These are phyloP conservation scores for Sporothrix curviconia DNA, from an alignment of 2,329 filamentous ascomycete genomes.

Conservation along the genomic window DNA sequence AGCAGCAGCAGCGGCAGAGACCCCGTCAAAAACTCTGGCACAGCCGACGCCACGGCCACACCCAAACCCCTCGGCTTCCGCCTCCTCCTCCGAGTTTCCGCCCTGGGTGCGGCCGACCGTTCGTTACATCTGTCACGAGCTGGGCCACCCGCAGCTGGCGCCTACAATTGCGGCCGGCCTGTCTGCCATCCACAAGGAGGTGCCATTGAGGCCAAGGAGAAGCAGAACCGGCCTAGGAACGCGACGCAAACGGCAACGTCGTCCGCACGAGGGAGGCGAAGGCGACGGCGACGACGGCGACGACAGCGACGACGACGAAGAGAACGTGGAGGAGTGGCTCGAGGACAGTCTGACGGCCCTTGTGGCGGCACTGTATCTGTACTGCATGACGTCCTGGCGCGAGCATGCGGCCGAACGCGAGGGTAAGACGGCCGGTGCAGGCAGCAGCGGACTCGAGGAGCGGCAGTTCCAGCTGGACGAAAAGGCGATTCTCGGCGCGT, in stretches of 20 bases:
- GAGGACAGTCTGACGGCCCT: constrained; percentile 45
- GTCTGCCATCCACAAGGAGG: constrained; percentile 43
- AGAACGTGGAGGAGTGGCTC: constrained; percentile 40
- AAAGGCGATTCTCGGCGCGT: constrained; percentile 40
- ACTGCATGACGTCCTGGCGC: constrained; percentile 41
- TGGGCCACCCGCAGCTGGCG: constrained; percentile 55
- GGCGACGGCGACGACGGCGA: not conserved
- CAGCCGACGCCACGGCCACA: constrained; percentile 29
- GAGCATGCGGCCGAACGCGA: not conserved
- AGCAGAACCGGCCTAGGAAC: not conserved
- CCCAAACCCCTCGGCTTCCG: not conserved
- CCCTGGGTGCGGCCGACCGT: constrained; percentile 65
- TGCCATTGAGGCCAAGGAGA: not conserved
- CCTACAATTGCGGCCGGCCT: constrained; percentile 71
- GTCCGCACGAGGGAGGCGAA: not conserved
- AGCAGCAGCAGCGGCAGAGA: not conserved
- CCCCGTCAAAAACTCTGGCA: not conserved
- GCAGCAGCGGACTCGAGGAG: constrained; percentile 23
- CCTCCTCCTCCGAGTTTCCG: constrained; percentile 24
- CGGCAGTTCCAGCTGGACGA: constrained; percentile 41
- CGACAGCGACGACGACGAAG: constrained; percentile 24
- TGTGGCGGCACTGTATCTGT: constrained; percentile 54
- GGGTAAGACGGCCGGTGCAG: not conserved
- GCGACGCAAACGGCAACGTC: not conserved
- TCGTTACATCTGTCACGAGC: constrained; percentile 56